A percentile compares a stretch with the other conserved stretches of the same genome.
Evolutionary conservation across 768 basidiomycete species (phyloP).

Genomic region (Galerina sulciceps): DNA sequence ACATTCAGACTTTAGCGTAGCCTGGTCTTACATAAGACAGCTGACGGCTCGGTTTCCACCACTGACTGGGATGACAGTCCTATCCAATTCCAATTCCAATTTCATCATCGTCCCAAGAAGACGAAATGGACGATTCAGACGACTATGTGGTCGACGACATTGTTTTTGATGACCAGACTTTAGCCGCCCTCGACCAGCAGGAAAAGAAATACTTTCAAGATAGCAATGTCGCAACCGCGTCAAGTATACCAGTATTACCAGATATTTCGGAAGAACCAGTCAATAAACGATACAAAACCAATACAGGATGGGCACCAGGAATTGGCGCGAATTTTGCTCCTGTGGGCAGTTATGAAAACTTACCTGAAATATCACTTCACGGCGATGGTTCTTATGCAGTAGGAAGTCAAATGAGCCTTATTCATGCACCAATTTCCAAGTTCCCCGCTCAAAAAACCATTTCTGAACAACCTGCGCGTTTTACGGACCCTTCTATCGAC

Average conservation of each 20-base stretch:
- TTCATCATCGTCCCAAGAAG: background rate
- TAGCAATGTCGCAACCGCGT: constrained; percentile 14
- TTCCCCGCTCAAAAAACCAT: background rate
- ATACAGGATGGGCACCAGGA: constrained; percentile 45
- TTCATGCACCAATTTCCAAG: background rate
- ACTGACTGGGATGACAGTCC: too few relatives aligned
- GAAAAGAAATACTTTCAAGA: constrained; percentile 49
- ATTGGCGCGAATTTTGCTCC: constrained; percentile 26
- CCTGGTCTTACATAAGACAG: too few relatives aligned
- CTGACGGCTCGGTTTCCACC: too few relatives aligned
- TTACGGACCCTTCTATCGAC: background rate
- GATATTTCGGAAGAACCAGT: constrained; percentile 36
- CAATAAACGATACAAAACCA: constrained; percentile 61
- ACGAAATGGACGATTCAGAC: constrained; percentile 64
- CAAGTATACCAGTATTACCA: constrained; percentile 11
- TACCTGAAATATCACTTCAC: constrained; percentile 68
- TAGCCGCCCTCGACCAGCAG: constrained; percentile 64
- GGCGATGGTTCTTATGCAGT: constrained; percentile 62
- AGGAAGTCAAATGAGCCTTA: constrained; percentile 10
- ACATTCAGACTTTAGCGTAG: too few relatives aligned
- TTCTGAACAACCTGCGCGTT: background rate
- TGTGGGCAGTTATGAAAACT: constrained; percentile 48
- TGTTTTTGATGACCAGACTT: constrained; percentile 61
- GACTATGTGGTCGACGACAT: constrained; percentile 68
- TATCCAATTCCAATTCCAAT: background rate